phyloP scores from a whole-genome alignment of 371 early-diverging fungal genomes.

The Haplosporangium sp. region DNA sequence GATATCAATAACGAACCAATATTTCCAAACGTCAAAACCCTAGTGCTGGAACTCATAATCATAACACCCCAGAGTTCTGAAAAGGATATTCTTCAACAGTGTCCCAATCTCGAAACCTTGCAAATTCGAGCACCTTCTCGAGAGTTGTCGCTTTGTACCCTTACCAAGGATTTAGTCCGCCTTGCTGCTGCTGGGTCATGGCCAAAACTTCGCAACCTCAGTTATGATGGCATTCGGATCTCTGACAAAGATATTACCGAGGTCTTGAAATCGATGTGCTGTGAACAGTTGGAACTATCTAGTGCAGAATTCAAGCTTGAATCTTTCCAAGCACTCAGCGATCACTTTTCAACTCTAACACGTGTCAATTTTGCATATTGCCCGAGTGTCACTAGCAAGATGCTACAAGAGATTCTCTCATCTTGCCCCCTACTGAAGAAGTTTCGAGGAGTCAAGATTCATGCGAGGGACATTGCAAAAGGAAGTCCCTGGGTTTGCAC shows the following conservation, averaged over 20 bases:
- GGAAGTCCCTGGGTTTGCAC: slow-evolving; percentile 5
- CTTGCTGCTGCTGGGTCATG: slow-evolving; percentile 1
- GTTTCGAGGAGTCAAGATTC: not conserved
- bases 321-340: not conserved
- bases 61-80: not conserved
- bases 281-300: not conserved
- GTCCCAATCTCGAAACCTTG: slow-evolving; percentile 1
- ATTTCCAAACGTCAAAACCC: not conserved
- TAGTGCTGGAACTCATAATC: not conserved
- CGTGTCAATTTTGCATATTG: not conserved
- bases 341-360: not conserved
- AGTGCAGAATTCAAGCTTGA: not conserved
- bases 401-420: slow-evolving; percentile 2
- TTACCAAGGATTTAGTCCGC: not conserved
- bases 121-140: not conserved
- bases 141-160: not conserved
- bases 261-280: not conserved
- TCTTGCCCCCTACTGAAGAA: slow-evolving; percentile 2
- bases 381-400: not conserved
- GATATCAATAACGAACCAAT: not conserved
- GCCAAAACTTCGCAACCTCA: not conserved
- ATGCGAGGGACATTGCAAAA: not conserved
- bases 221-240: not conserved
- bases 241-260: not conserved
- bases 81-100: not conserved